Evolutionary conservation across 805 yeast species (phyloP).

Genomic region (Metschnikowia baotianmanensis): DNA sequence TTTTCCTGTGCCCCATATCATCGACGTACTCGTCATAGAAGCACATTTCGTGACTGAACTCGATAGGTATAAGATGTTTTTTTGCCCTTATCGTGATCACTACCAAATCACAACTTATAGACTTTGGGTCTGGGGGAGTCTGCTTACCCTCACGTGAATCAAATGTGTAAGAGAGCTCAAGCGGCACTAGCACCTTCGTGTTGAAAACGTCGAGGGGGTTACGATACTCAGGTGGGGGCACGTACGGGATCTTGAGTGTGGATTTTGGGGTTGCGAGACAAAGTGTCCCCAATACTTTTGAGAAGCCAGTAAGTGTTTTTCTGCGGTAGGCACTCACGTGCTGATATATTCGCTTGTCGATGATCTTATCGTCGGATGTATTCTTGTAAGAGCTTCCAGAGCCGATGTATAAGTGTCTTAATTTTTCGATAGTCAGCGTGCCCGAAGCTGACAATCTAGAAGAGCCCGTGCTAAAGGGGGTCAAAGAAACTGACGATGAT

Average conservation of each 20-base stretch:
- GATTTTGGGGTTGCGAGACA: slow-evolving; percentile 37
- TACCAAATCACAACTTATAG: slow-evolving; percentile 33
- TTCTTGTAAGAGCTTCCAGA: slow-evolving; percentile 22
- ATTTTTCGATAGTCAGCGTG: slow-evolving; percentile 17
- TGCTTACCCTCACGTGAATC: slow-evolving; percentile 13
- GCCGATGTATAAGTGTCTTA: slow-evolving; percentile 33
- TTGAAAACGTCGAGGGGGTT: slow-evolving; percentile 14
- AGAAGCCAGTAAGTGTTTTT: slow-evolving; percentile 32
- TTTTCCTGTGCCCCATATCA: slow-evolving; percentile 23
- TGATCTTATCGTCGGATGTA: slow-evolving; percentile 12
- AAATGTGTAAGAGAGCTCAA: slow-evolving; percentile 29
- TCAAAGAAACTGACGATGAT: slow-evolving; percentile 1
- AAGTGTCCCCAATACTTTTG: slow-evolving; percentile 30
- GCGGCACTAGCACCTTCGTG: slow-evolving; percentile 28
- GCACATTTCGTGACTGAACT: slow-evolving; percentile 39
- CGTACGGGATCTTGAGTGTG: slow-evolving; percentile 27
- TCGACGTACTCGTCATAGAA: slow-evolving; percentile 32
- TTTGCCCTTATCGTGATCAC: slow-evolving; percentile 34
- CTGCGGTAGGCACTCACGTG: slow-evolving; percentile 32
- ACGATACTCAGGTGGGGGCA: slow-evolving; percentile 33
- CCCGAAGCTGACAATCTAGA: slow-evolving; percentile 10
- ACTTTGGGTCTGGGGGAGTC: slow-evolving; percentile 33
- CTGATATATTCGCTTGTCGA: slow-evolving; percentile 24
- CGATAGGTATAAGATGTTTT: slow-evolving; percentile 39
- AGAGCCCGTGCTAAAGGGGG: slow-evolving; percentile 13